Conservation (phyloP, 257 asterid species). For the Echium plantagineum region DNA sequence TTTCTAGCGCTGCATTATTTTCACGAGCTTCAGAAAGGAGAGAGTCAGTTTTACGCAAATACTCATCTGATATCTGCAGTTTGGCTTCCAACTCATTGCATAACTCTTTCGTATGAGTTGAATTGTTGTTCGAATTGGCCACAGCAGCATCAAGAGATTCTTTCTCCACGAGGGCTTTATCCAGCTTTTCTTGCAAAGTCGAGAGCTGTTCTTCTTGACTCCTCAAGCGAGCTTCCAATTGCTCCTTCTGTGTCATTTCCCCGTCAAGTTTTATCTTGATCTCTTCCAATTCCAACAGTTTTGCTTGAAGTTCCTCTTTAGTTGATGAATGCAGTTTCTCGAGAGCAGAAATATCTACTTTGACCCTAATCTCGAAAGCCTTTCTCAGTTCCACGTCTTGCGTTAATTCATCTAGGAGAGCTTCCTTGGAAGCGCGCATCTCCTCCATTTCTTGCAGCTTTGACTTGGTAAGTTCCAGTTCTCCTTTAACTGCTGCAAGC, state of each 20-base stretch:
- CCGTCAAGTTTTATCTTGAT: conserved; percentile 46
- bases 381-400: conserved; percentile 42
- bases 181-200: conserved; percentile 36
- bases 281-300: conserved; percentile 44
- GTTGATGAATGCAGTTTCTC: conserved; percentile 34
- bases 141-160: conserved; percentile 49
- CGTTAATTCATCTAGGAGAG: conserved; percentile 32
- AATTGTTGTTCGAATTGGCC: conserved; percentile 37
- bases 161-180: conserved; percentile 36
- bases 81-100: conserved; percentile 65
- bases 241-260: conserved; percentile 34
- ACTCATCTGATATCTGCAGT: conserved; percentile 68
- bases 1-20: conserved; percentile 58
- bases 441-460: conserved; percentile 42
- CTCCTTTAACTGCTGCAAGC: conserved; percentile 48
- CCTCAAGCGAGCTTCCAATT: conserved; percentile 30
- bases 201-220: conserved; percentile 35
- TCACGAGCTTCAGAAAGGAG: conserved; percentile 67
- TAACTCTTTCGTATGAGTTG: conserved; percentile 51
- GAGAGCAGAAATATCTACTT: conserved; percentile 36
- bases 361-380: conserved; percentile 46
- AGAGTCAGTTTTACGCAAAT: conserved; percentile 55
- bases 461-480: conserved; percentile 58
- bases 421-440: conserved; percentile 64
- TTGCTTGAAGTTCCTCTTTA: conserved; percentile 32